Percentiles rank a stretch among this genome's conserved stretches.
These are phyloP conservation scores for Neonectria faginata DNA, from an alignment of 2,329 filamentous ascomycete species.

Conservation along the genomic window DNA sequence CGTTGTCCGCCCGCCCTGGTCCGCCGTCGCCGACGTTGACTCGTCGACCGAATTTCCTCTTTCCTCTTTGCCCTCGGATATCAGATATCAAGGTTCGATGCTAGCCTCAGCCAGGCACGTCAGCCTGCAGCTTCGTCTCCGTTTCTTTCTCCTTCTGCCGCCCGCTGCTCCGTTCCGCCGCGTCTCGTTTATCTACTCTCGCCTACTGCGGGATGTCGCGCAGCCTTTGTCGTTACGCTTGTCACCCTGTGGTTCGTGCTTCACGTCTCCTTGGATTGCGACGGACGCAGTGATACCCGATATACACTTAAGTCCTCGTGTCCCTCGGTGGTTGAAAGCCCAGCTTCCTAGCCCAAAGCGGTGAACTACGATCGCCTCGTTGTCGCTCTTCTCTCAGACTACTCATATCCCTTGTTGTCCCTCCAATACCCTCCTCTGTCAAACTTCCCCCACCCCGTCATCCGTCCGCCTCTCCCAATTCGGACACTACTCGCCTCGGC, in stretches of 20 bases:
- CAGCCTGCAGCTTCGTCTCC: constrained; percentile 7
- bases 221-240: background rate
- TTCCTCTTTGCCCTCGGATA: background rate
- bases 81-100: constrained; percentile 4
- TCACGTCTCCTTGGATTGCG: background rate
- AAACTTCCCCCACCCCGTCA: constrained; percentile 6
- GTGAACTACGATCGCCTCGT: background rate
- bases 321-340: background rate
- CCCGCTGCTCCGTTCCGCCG: constrained; percentile 3
- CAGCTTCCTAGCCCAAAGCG: background rate
- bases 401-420: background rate
- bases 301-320: background rate
- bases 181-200: constrained; percentile 13
- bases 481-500: constrained; percentile 35
- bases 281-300: constrained; percentile 1
- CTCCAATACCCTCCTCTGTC: background rate
- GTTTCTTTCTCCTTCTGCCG: background rate
- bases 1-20: constrained; percentile 38
- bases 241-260: background rate
- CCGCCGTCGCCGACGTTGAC: background rate
- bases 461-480: constrained; percentile 9
- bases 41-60: constrained; percentile 1
- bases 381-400: background rate
- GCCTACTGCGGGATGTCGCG: background rate
- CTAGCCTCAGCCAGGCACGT: constrained; percentile 2